Percentiles rank a stretch among this genome's conserved stretches.
Conservation (phyloP, 495 filamentous ascomycete species). For the Xylaria scruposa region DNA sequence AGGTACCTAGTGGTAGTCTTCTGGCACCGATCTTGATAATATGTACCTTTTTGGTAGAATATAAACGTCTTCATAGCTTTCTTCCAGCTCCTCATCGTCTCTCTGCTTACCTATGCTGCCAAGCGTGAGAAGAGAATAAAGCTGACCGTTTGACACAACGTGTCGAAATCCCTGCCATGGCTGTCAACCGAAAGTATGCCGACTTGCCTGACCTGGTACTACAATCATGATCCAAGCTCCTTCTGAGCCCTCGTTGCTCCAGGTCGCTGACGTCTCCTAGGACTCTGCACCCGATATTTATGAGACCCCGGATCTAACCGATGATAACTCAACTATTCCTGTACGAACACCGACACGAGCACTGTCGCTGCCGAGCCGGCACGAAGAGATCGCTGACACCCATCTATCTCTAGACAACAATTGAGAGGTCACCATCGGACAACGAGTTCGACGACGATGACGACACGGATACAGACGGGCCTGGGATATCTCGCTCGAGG, state of each 20-base stretch:
- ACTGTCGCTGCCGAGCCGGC: conserved; percentile 17
- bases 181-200: conserved; percentile 75
- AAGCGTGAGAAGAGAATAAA: neutral
- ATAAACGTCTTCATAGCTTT: neutral
- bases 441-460: conserved; percentile 58
- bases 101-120: neutral
- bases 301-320: conserved; percentile 89
- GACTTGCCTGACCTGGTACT: conserved; percentile 82
- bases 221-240: conserved; percentile 4
- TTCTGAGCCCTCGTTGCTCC: conserved; percentile 7
- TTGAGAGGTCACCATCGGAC: conserved; percentile 68
- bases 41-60: too few relatives aligned
- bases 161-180: conserved; percentile 44
- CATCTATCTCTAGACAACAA: conserved; percentile 59
- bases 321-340: conserved; percentile 83
- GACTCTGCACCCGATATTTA: conserved; percentile 93
- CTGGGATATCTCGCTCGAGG: conserved; percentile 73
- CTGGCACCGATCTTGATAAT: neutral
- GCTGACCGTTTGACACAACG: neutral
- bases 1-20: neutral
- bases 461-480: conserved; percentile 65
- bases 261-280: conserved; percentile 47
- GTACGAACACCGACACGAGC: conserved; percentile 51
- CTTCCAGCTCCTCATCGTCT: neutral
- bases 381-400: conserved; percentile 26